Evolutionary conservation across 2,329 filamentous ascomycete species (phyloP).

Genomic region (Nemania abortiva): DNA sequence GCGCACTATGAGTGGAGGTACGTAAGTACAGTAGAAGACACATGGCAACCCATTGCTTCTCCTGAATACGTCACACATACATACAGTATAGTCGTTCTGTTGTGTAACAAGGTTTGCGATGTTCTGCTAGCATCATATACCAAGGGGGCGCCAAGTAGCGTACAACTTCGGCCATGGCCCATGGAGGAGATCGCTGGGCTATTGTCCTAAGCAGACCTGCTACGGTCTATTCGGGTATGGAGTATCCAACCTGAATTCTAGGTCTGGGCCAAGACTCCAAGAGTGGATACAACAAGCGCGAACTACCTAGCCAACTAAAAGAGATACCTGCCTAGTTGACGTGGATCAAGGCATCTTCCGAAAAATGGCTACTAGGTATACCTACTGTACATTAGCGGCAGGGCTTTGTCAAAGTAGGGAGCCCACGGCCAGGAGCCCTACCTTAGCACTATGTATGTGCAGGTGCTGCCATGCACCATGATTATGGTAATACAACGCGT

Average conservation of each 20-base stretch:
- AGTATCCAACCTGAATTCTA: slow-evolving; percentile 21
- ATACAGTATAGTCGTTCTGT: slow-evolving; percentile 24
- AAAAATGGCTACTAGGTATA: slow-evolving; percentile 17
- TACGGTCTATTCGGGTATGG: slow-evolving; percentile 17
- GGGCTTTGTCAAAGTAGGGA: not conserved
- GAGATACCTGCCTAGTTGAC: slow-evolving; percentile 10
- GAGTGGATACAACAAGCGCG: slow-evolving; percentile 31
- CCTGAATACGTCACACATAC: slow-evolving; percentile 28
- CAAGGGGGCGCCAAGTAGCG: no score
- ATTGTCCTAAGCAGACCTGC: slow-evolving; percentile 4
- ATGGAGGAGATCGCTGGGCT: slow-evolving; percentile 6
- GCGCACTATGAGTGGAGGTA: slow-evolving; percentile 33
- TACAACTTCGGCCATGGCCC: not conserved
- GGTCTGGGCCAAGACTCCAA: slow-evolving; percentile 32
- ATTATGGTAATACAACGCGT: not conserved
- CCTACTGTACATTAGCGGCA: slow-evolving; percentile 11
- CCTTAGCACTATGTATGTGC: not conserved
- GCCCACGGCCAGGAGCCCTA: not conserved
- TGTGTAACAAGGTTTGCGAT: slow-evolving; percentile 25
- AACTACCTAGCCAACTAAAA: slow-evolving; percentile 22
- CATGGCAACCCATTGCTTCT: slow-evolving; percentile 21
- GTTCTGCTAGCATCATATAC: not conserved
- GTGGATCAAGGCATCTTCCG: slow-evolving; percentile 33
- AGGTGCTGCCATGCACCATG: not conserved
- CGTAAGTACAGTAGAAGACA: slow-evolving; percentile 22